These are phyloP conservation scores for Crepidotus variabilis DNA, from an alignment of 768 basidiomycete species.

Conservation along the genomic window DNA sequence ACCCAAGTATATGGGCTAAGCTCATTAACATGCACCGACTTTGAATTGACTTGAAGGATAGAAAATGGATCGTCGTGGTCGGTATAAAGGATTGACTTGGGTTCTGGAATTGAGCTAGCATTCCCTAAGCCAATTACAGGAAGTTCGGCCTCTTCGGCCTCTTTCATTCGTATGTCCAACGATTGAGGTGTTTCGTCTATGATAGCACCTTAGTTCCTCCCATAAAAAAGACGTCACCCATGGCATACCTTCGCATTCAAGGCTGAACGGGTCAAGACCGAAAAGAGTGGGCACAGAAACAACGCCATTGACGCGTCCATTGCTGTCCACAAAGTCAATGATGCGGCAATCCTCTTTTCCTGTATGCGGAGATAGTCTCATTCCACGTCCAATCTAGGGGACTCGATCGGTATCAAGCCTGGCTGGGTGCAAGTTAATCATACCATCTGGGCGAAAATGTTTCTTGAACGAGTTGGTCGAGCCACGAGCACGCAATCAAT, in stretches of 20 bases:
- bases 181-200: conserved; percentile 50
- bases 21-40: conserved; percentile 47
- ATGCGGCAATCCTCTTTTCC: conserved; percentile 84
- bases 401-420: neutral
- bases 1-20: conserved; percentile 75
- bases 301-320: conserved; percentile 63
- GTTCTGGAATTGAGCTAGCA: conserved; percentile 23
- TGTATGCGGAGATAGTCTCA: conserved; percentile 77
- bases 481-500: conserved; percentile 90
- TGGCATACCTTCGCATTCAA: conserved; percentile 54
- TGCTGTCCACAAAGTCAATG: conserved; percentile 87
- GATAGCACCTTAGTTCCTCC: conserved; percentile 2
- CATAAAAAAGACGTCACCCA: neutral
- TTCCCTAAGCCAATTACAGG: neutral
- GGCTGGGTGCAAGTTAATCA: conserved; percentile 4
- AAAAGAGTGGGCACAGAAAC: conserved; percentile 80
- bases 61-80: conserved; percentile 77
- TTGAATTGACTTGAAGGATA: conserved; percentile 45
- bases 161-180: conserved; percentile 37
- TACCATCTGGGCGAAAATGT: conserved; percentile 93
- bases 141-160: neutral
- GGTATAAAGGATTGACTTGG: conserved; percentile 63
- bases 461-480: conserved; percentile 84
- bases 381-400: conserved; percentile 87
- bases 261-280: conserved; percentile 72